Base-by-base conservation (phyloP, 1,284 basidiomycete genomes). In the Cystobasidium sp. region DNA sequence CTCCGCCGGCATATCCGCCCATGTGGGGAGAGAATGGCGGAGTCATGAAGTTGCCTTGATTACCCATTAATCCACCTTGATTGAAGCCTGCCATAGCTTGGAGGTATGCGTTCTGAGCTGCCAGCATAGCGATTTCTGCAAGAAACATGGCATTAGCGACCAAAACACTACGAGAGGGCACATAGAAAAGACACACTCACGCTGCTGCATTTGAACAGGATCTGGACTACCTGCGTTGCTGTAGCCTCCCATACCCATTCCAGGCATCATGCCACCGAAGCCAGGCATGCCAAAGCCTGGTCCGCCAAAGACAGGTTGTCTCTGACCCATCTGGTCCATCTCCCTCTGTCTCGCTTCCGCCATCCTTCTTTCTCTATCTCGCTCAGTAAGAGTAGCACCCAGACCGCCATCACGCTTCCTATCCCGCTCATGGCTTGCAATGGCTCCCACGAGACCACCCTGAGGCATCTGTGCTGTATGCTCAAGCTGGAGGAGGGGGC, bases 381-480 rank as follows among this genome's bases (percentile, higher is more conserved):
- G 88, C 84, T 98, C 95, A 1, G 96, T 98, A 78, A 99, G 84
- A 1, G 93, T 88, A 41, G 95, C 94, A 71, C 96, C 96, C 43
- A 97, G 88, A 37, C 96, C 96, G 68, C 96, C 95, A 65, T 96
- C 93, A 51, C 93, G 89, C 82, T 96, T 94, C 77, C 94, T 87
- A 76, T 98, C 95, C 71, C 92, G 88, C 83, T 99, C 94, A 82
- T 97, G 94, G 20, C 91, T 92, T 37, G 93, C 94, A 79, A 99
- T 95, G 1, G 95, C 95, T 24, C 96, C 96, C 59, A 99, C 88
- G 47, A 99, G 87, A 49, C 97, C 97, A 46, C 92, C 93, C 83
- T 97, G 93, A 9, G 97, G 96, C 0, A 94, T 93, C 4, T 93
- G 94, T 0, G 95, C 94, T 82, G 97, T 97, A 81, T 90, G 88